Evolutionary conservation across 805 yeast genomes (phyloP).

Genomic region (Wickerhamomyces alni): DNA sequence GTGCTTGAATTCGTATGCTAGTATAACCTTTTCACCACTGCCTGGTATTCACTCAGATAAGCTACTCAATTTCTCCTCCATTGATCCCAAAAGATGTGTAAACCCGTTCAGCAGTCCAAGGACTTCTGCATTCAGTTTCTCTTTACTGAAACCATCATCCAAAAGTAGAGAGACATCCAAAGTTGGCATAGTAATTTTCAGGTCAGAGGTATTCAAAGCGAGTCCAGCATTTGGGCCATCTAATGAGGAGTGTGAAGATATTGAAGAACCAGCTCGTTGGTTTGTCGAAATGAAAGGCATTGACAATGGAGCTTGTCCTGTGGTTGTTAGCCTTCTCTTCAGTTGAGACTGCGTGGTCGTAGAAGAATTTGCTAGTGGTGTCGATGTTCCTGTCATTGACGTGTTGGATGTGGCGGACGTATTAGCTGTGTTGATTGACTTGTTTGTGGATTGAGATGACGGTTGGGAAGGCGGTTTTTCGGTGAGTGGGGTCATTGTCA

Average conservation of each 20-base stretch:
- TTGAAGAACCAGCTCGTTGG: constrained; percentile 10
- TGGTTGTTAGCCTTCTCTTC: constrained; percentile 7
- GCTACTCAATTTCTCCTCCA: constrained; percentile 25
- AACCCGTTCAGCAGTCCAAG: constrained; percentile 16
- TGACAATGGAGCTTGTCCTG: constrained; percentile 6
- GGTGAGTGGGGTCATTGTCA: constrained; percentile 77
- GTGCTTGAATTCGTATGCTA: too few species aligned
- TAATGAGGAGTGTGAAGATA: constrained; percentile 11
- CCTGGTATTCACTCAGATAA: constrained; percentile 16
- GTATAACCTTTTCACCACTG: too few species aligned
- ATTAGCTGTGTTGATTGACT: constrained; percentile 1
- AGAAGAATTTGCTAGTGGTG: neutral
- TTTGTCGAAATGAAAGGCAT: constrained; percentile 11
- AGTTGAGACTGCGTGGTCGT: constrained; percentile 3
- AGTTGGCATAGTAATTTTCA: constrained; percentile 4
- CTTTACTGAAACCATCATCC: constrained; percentile 18
- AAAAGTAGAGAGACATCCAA: constrained; percentile 18
- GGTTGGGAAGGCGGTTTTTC: constrained; percentile 36
- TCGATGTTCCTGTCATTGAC: neutral
- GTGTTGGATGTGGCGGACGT: neutral
- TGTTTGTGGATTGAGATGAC: neutral
- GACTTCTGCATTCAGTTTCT: constrained; percentile 23
- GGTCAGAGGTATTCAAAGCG: neutral
- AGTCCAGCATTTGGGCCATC: constrained; percentile 5
- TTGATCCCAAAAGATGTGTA: constrained; percentile 19